Evolutionary conservation across 768 basidiomycete genomes (phyloP), one percentile per base, ranked within the genome.

Genomic region (Pholiota conissans): DNA sequence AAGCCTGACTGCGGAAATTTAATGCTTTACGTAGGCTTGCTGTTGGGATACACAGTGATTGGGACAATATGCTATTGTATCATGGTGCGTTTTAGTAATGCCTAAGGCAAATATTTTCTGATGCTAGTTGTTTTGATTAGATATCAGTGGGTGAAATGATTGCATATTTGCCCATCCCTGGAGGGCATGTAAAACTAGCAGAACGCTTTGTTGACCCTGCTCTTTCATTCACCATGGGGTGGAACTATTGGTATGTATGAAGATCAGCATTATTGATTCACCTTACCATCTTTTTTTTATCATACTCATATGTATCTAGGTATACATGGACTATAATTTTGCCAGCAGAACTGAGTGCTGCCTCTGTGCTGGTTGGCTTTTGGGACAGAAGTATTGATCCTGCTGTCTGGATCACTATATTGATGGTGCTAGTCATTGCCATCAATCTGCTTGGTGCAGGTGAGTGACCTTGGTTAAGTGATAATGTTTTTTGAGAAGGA

Each of bases 151-250:
- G 86, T 7, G 87, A 89, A 73, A 89, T 90, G 91, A 67, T 93
- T 46, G 84, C 90, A 0, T 93, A 79, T 69, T 79, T 93, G 5
- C 91, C 91, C 0, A 79, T 93, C 49, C 79, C 89, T 26, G 91
- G 91, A 56, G 91, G 83, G 2, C 90, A 92, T 63, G 91, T 93
- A 70, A 90, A 79, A 58, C 73, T 93, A 16, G 86, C 91, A 0
- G 91, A 88, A 68, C 88, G 91, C 29, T 94, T 93, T 64, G 86
- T 93, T 7, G 83, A 91, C 59, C 87, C 84, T 14, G 87, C 89
- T 1, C 75, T 90, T 58, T 88, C 89, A 2, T 80, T 82, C 58
- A 73, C 79, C 0, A 77, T 81, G 80, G 79, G 79, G 32, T 81
- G 78, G 79, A 81, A 80, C 59, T 81, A 80, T 61, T 78, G 77